Base-by-base conservation (phyloP, 2,329 filamentous ascomycete genomes). In the Trichoderma gracile region DNA sequence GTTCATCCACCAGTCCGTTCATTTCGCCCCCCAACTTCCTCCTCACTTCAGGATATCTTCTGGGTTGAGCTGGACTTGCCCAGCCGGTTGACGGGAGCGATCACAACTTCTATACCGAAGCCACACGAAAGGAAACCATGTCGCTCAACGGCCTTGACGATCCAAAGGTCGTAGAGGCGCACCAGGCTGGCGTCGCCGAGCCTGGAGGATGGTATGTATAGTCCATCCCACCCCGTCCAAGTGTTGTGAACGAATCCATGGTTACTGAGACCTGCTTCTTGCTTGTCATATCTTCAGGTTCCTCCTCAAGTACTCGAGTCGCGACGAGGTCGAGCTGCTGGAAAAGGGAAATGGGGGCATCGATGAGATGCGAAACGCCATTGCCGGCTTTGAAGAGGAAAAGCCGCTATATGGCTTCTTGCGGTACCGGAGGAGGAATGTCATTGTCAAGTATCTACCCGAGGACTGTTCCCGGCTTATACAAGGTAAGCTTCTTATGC, bases 81-180 rank as follows among this genome's bases (percentile, higher is more conserved):
- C 53, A 45, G 53, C 43, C 45, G 53, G 61, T 64, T 50, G 45
- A 49, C 38, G 43, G 21, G 49, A 63, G 43, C 60, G 30, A 55
- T 49, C 52, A 30, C 42, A 38, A 3, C 14, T 45, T 54, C 52
- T 45, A 58, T 19, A 46, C 50, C 25, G 53, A 40, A 50, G 25
- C 53, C 33, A 47, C 21, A 43, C 25, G n/a, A 17, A 38, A 57
- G 46, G 50, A 3, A n/a, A 65, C 63, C 67, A 98, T 98, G 94
- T 97, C 94, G 82, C 84, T 98, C 78, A 97, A 97, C 87, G 95
- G 95, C 69, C 84, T 98, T 79, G 93, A 97, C 81, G 85, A 87
- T 80, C 81, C 85, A 71, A 85, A 87, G 74, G 85, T 99, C 79
- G 86, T 88, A 78, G 92, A 96, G 80, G 93, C 93, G 73, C 89